Conservation (phyloP, 495 filamentous ascomycete species). For the Cercophora samala region DNA sequence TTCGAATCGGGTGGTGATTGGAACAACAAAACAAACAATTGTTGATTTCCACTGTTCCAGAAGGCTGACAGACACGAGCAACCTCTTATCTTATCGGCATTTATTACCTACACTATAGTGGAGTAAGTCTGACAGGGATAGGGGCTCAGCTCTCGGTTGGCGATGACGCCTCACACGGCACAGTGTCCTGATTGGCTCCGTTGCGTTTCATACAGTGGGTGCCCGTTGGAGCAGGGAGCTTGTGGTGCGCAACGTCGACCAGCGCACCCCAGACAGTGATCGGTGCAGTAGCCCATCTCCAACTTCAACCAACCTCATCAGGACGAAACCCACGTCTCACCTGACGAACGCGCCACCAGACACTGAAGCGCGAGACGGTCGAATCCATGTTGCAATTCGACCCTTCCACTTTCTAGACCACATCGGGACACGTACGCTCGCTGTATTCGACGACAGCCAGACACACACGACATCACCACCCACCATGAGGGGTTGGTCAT, state of each 20-base stretch:
- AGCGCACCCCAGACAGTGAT: background rate
- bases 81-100: background rate
- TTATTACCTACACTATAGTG: too few species aligned
- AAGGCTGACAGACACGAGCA: background rate
- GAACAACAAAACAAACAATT: background rate
- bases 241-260: constrained; percentile 18
- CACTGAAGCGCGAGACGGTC: background rate
- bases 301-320: background rate
- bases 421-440: constrained; percentile 6
- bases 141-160: background rate
- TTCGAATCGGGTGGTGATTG: background rate
- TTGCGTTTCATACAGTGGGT: constrained; percentile 9
- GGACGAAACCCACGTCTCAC: background rate
- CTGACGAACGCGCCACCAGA: background rate
- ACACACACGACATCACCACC: constrained; percentile 18
- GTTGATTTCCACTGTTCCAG: constrained; percentile 8
- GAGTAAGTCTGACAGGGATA: background rate
- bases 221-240: constrained; percentile 12
- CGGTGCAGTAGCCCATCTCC: background rate
- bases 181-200: background rate
- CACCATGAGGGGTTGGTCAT: constrained; percentile 44
- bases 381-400: constrained; percentile 4
- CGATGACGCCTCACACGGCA: constrained; percentile 4
- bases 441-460: constrained; percentile 8
- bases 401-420: background rate